A percentile compares a stretch with the other conserved stretches of the same genome.
Evolutionary conservation across 2,329 filamentous ascomycete species (phyloP).

Genomic region (Neopestalotiopsis clavispora): DNA sequence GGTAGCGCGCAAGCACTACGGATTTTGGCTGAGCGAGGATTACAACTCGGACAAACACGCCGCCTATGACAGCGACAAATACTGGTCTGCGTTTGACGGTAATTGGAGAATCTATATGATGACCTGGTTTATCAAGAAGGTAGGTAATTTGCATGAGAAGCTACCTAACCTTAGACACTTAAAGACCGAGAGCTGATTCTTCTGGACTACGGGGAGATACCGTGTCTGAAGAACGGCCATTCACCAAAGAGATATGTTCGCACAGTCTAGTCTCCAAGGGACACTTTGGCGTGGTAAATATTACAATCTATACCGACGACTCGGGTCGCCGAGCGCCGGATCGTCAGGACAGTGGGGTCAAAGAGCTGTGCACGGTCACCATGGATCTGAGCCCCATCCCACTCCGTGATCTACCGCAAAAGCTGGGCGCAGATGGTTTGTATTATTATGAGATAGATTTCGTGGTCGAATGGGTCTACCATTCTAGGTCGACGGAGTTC

Average conservation of each 20-base stretch:
- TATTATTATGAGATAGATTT: background rate
- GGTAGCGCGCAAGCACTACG: constrained; percentile 50
- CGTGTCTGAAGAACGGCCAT: constrained; percentile 46
- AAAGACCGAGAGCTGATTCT: background rate
- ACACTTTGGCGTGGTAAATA: background rate
- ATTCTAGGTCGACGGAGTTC: constrained; percentile 47
- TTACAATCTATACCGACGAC: background rate
- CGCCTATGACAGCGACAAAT: constrained; percentile 15
- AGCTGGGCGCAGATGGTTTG: background rate
- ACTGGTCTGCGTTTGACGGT: constrained; percentile 21
- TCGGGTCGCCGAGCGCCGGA: background rate
- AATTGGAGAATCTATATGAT: constrained; percentile 34
- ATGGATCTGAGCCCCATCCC: constrained; percentile 8
- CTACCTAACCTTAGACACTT: background rate
- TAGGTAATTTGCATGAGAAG: constrained; percentile 23
- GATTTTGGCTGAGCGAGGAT: constrained; percentile 31
- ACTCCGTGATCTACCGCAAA: background rate
- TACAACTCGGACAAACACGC: constrained; percentile 21
- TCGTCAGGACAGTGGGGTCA: background rate
- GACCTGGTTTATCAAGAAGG: constrained; percentile 48
- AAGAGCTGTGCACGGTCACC: background rate
- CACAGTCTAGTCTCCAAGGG: background rate
- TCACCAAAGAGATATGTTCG: constrained; percentile 33
- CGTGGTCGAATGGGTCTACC: constrained; percentile 24
- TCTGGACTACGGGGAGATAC: constrained; percentile 36